Evolutionary conservation across 768 basidiomycete species (phyloP), one percentile per base, ranked within the genome.

Genomic region (Trametes villosa): DNA sequence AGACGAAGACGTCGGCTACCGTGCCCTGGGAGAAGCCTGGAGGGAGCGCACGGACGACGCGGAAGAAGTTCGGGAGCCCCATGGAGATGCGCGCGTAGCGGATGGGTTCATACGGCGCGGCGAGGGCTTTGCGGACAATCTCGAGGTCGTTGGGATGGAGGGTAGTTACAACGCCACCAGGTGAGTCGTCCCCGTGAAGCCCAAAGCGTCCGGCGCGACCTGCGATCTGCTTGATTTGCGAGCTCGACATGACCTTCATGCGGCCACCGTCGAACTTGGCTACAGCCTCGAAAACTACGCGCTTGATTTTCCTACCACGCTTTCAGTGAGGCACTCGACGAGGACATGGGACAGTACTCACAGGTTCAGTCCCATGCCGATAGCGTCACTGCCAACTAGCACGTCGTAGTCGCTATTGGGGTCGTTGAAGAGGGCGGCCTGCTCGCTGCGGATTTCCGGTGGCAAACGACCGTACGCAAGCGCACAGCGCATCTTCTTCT

Each of bases 311-410:
- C 34, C 96, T 98, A 68, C 38, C 60, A 33, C 8, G 41, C 24
- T 6, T 34, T 47, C 47, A 29, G 38, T 61, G 31, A 59, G 42
- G 48, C 9, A 26, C 13, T 15, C 24, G n/a, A 44, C 12, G 47
- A 9, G 36, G 57, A 55, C 26, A 53, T 20, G 51, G 20, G 27
- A 20, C 34, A 12, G 20, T 4, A 78, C 91, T 44, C 72, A 98
- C 97, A 99, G 75, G 70, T 99, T 98, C 22, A 99, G 81, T 0
- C 97, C 97, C 94, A 99, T 96, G 2, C 97, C 95, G 49, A 98
- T 88, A 0, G 95, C 94, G 69, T 99, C 97, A 67, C 92, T 95
- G 1, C 93, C 96, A 18, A 98, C 85, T 41, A 99, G 81, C 2
- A 98, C 88, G 66, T 96, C 91, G 68, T 91, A 92, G 1, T 86